These are phyloP conservation scores for Chlorella sp. DNA, from an alignment of 139 green algal species.

Conservation along the genomic window DNA sequence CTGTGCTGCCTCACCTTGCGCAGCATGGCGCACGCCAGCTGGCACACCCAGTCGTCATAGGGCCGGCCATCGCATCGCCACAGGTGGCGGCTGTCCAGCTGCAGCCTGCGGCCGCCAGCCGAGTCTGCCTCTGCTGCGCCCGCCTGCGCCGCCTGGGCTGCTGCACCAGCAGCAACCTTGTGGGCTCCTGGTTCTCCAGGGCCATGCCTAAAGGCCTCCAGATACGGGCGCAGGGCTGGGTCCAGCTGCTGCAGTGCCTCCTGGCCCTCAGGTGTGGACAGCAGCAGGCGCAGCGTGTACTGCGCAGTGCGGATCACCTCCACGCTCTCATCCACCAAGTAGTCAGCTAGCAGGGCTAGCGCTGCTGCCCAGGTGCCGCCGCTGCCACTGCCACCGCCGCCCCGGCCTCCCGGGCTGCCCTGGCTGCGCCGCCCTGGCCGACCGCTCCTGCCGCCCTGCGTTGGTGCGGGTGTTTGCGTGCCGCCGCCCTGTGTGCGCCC, in stretches of 20 bases:
- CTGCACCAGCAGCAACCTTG: no score
- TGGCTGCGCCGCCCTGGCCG: background rate
- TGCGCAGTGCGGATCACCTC: conserved; percentile 49
- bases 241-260: conserved; percentile 27
- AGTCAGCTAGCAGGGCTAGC: conserved; percentile 53
- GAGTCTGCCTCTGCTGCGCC: background rate
- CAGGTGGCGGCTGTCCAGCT: conserved; percentile 15
- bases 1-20: background rate
- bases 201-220: conserved; percentile 8
- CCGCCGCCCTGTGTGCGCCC: background rate
- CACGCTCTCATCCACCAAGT: conserved; percentile 53
- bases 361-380: conserved; percentile 25
- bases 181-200: no score
- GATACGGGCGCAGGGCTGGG: background rate
- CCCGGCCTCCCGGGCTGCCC: conserved; percentile 12
- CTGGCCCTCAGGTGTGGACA: conserved; percentile 38
- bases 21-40: conserved; percentile 61
- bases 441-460: background rate
- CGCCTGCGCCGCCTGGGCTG: no score
- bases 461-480: background rate
- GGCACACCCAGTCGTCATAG: conserved; percentile 66
- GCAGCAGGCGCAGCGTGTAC: conserved; percentile 46
- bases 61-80: conserved; percentile 39
- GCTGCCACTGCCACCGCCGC: background rate
- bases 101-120: background rate